Evolutionary conservation across 192 early-diverging fungal species (phyloP).

Genomic region (Umbelopsis ramanniana): DNA sequence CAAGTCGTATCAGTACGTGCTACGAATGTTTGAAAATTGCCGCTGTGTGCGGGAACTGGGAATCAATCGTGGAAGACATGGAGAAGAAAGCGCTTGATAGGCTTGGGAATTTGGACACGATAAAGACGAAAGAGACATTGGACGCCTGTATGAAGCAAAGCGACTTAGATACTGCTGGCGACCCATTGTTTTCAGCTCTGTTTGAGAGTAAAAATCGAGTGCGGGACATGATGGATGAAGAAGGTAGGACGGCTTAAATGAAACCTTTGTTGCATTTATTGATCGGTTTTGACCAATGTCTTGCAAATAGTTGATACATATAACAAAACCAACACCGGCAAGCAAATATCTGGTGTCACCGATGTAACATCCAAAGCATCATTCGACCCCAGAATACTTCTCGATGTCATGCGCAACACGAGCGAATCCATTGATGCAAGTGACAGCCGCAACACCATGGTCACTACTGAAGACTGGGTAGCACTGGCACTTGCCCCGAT

Average conservation of each 20-base stretch:
- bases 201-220: background rate
- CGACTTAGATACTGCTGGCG: background rate
- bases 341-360: background rate
- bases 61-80: background rate
- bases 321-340: background rate
- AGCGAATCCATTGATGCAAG: background rate
- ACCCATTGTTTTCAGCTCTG: background rate
- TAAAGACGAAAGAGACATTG: background rate
- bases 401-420: background rate
- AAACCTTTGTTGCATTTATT: background rate
- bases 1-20: background rate
- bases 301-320: background rate
- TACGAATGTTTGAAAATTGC: background rate
- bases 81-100: background rate
- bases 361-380: background rate
- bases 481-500: conserved; percentile 48
- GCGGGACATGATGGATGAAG: conserved; percentile 1
- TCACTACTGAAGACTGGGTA: conserved; percentile 48
- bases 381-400: background rate
- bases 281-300: no score
- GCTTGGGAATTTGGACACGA: background rate
- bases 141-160: background rate
- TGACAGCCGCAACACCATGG: background rate
- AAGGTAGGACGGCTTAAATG: background rate
- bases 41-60: background rate